These are phyloP conservation scores for Epichloe amarillans DNA, from an alignment of 2,329 filamentous ascomycete genomes.

Conservation along the genomic window DNA sequence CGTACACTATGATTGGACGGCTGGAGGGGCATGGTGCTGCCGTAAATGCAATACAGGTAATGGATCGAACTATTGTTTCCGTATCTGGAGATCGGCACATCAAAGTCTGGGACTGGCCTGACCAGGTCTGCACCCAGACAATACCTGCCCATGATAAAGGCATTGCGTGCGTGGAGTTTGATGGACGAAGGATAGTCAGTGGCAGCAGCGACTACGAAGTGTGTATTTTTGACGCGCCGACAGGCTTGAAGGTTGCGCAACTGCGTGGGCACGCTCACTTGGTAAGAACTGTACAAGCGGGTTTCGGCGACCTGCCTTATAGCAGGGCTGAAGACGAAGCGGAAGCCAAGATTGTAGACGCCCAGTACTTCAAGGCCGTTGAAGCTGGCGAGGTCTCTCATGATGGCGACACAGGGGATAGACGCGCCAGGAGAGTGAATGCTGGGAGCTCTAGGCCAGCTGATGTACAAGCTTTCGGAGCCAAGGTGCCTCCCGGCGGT, in stretches of 20 bases:
- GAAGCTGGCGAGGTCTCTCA: slow-evolving; percentile 35
- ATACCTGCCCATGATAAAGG: slow-evolving; percentile 84
- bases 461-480: slow-evolving; percentile 67
- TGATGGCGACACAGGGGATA: slow-evolving; percentile 18
- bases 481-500: slow-evolving; percentile 79
- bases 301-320: slow-evolving; percentile 78
- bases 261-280: slow-evolving; percentile 70
- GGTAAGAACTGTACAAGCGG: slow-evolving; percentile 88
- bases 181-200: slow-evolving; percentile 83
- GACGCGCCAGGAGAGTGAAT: slow-evolving; percentile 37
- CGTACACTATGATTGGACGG: slow-evolving; percentile 66
- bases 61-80: slow-evolving; percentile 76
- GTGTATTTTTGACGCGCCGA: slow-evolving; percentile 81
- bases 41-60: slow-evolving; percentile 90
- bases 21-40: slow-evolving; percentile 79
- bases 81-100: slow-evolving; percentile 89
- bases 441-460: slow-evolving; percentile 62
- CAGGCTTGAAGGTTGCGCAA: slow-evolving; percentile 79
- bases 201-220: slow-evolving; percentile 95
- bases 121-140: slow-evolving; percentile 61
- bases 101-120: slow-evolving; percentile 87
- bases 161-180: slow-evolving; percentile 95
- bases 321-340: slow-evolving; percentile 61
- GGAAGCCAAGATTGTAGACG: slow-evolving; percentile 61
- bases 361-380: slow-evolving; percentile 52